These are phyloP conservation scores for Rhodotorula glutinis DNA, from an alignment of 1,284 basidiomycete species.

Conservation along the genomic window DNA sequence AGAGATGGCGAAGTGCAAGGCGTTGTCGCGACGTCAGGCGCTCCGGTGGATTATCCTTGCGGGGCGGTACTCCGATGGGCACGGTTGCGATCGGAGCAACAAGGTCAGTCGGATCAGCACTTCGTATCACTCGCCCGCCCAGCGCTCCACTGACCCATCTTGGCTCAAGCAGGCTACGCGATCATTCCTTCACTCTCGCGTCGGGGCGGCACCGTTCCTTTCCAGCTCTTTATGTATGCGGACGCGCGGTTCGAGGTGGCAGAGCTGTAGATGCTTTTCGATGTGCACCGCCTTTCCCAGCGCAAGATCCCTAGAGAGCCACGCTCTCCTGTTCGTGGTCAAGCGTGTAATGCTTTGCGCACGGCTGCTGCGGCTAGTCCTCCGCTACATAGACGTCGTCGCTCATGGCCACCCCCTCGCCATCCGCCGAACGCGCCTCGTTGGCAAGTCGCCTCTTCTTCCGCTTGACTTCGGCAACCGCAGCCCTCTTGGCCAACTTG, in stretches of 20 bases:
- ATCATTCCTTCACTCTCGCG: conserved; percentile 70
- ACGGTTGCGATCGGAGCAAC: conserved; percentile 51
- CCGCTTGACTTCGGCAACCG: background rate
- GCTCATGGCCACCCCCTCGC: background rate
- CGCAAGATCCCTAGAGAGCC: background rate
- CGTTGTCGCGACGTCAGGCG: conserved; percentile 66
- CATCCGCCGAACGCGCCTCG: background rate
- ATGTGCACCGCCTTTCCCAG: background rate
- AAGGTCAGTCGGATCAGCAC: conserved; percentile 58
- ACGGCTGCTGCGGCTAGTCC: conserved; percentile 12
- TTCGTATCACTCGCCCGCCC: conserved; percentile 26
- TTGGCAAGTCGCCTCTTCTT: background rate
- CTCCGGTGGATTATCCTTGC: conserved; percentile 62
- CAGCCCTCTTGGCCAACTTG: conserved; percentile 11
- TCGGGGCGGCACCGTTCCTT: conserved; percentile 58
- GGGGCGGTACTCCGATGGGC: conserved; percentile 5
- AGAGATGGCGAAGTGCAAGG: conserved; percentile 47
- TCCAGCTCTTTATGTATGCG: conserved; percentile 62
- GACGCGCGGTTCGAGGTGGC: conserved; percentile 19
- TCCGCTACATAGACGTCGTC: conserved; percentile 20
- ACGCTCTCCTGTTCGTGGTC: too few relatives aligned
- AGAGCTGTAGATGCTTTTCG: background rate
- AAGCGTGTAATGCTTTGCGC: too few relatives aligned
- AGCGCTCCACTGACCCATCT: conserved; percentile 31
- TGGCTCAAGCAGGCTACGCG: conserved; percentile 56